Evolutionary conservation across 768 basidiomycete genomes (phyloP), one percentile per base, ranked within the genome.

Genomic region (Lentinus tigrinus): DNA sequence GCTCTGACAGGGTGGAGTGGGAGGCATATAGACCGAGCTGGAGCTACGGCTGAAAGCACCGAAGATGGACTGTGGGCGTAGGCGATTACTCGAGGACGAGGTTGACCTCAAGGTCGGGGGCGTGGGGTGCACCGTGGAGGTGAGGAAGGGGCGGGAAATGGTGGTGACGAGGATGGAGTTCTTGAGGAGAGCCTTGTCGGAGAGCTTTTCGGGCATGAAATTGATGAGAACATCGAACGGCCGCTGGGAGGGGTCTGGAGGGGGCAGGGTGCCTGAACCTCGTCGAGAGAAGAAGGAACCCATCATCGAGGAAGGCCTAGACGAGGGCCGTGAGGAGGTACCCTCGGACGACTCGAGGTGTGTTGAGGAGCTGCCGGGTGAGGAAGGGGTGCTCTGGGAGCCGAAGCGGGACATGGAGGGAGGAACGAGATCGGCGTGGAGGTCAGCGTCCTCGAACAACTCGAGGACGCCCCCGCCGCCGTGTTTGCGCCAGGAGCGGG

Each of bases 111-210:
- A 16, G 1, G 56, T 37, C 16, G 56, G 36, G 13, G 56, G 36
- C 10, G 56, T 37, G 8, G 55, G 38, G 23, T 56, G 52, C 9
- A 55, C 39, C 4, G 54, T 58, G n/a, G 70, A 52, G 8, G 63
- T 58, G 28, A 78, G 68, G 60, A 74, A 77, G 6, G 75, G 71
- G 3, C 73, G 70, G 10, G 69, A 67, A 31, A 78, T 69, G 13
- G 77, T 74, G 24, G 75, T 76, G 14, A 76, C 70, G 13, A 77
- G 72, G 52, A 78, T 77, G 5, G 74, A 61, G 37, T 73, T 71
- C 61, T 74, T 75, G 17, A 78, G 67, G 21, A 76, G 59, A 1
- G 69, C 63, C 53, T 73, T 72, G 59, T 75, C 72, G 3, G 70
- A 58, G 26, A 72, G 50, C 16, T 60, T 27, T 3, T 51, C 24